Percentiles rank a stretch among this genome's conserved stretches.
Evolutionary conservation across 2,329 filamentous ascomycete species (phyloP).

Genomic region (Talaromyces piceae): DNA sequence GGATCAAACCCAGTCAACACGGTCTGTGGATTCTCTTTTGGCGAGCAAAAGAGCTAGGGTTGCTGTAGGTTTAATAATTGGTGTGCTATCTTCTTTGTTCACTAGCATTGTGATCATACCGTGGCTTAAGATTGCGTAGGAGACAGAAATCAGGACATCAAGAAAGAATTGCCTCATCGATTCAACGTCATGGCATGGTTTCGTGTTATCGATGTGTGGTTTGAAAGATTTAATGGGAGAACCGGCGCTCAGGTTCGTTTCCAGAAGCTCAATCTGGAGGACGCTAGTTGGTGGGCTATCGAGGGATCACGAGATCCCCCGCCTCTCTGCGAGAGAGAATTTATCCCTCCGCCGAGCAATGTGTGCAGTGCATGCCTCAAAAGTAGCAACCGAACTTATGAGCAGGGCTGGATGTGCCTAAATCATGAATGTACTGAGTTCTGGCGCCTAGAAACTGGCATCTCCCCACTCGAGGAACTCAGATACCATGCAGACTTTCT

Average conservation of each 20-base stretch:
- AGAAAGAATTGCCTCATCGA: slow-evolving; percentile 46
- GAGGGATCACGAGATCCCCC: slow-evolving; percentile 21
- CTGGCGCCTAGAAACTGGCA: slow-evolving; percentile 42
- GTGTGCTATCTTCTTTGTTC: slow-evolving; percentile 29
- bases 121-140: slow-evolving; percentile 35
- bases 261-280: slow-evolving; percentile 51
- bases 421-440: slow-evolving; percentile 45
- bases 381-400: slow-evolving; percentile 28
- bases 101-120: neutral
- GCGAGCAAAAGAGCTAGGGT: slow-evolving; percentile 41
- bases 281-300: slow-evolving; percentile 54
- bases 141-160: slow-evolving; percentile 42
- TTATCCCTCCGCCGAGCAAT: slow-evolving; percentile 13
- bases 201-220: slow-evolving; percentile 61
- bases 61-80: slow-evolving; percentile 51
- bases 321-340: slow-evolving; percentile 24
- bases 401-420: slow-evolving; percentile 54
- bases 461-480: slow-evolving; percentile 24
- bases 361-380: slow-evolving; percentile 37
- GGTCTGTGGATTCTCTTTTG: slow-evolving; percentile 33
- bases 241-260: slow-evolving; percentile 53
- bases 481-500: slow-evolving; percentile 54
- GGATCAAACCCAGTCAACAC: slow-evolving; percentile 38
- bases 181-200: slow-evolving; percentile 65
- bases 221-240: slow-evolving; percentile 44